Percentiles rank a stretch among this genome's conserved stretches.
Evolutionary conservation across 345 rosid species (phyloP).

Genomic region (Gossypium raimondii): DNA sequence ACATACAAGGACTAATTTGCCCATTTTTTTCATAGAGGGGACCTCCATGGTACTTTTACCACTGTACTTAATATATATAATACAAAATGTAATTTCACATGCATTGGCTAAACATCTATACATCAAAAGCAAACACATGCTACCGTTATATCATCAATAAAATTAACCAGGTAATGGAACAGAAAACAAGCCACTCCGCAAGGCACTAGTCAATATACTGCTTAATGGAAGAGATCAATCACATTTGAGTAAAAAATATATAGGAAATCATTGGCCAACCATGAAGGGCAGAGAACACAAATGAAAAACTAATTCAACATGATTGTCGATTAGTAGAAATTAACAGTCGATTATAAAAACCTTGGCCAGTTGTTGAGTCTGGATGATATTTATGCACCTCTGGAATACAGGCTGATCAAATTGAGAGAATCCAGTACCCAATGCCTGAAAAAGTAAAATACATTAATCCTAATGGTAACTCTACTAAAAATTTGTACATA

Average conservation of each 20-base stretch:
- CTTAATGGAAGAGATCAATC: neutral
- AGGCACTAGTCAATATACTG: neutral
- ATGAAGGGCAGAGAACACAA: conserved; percentile 13
- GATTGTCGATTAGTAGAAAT: neutral
- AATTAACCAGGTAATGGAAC: neutral
- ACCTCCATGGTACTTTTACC: too few relatives aligned
- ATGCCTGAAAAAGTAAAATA: conserved; percentile 56
- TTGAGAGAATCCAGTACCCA: conserved; percentile 85
- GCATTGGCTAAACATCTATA: neutral
- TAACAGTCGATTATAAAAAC: conserved; percentile 29
- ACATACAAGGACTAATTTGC: too few relatives aligned
- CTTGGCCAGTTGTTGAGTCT: conserved; percentile 76
- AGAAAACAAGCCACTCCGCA: neutral
- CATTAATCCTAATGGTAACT: neutral
- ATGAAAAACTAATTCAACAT: neutral
- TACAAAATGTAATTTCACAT: neutral
- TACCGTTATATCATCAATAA: neutral
- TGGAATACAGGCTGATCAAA: conserved; percentile 91
- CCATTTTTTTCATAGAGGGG: too few relatives aligned
- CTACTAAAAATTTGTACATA: neutral
- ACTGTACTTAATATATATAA: neutral
- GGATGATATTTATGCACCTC: conserved; percentile 89
- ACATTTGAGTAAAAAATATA: neutral
- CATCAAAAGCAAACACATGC: neutral
- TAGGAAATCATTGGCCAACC: neutral